Percentiles rank a stretch among this genome's conserved stretches.
These are phyloP conservation scores for Solanum neorickii DNA, from an alignment of 257 asterid species.

Conservation along the genomic window DNA sequence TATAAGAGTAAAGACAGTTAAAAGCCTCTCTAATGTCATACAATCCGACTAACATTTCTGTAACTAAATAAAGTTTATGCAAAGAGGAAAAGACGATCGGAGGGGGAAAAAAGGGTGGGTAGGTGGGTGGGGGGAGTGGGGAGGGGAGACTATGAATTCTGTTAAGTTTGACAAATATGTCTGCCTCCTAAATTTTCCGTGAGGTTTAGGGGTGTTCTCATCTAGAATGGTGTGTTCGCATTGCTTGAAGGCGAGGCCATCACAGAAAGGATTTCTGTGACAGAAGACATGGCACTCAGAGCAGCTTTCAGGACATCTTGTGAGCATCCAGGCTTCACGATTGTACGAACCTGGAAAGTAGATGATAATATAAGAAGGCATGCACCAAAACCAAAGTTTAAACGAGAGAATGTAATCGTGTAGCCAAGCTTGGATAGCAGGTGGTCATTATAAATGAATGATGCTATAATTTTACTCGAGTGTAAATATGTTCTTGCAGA, in stretches of 20 bases:
- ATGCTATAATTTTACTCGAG: not conserved
- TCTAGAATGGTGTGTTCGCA: conserved; percentile 40
- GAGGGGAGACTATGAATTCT: not conserved
- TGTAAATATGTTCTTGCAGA: not conserved
- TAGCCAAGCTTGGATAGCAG: not conserved
- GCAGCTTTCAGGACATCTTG: conserved; percentile 96
- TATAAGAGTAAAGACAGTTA: not conserved
- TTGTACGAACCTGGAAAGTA: conserved; percentile 60
- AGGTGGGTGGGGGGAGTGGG: no score
- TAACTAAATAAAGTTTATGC: not conserved
- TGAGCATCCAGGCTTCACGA: conserved; percentile 97
- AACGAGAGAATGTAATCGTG: not conserved
- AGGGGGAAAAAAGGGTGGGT: no score
- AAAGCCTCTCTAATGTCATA: not conserved
- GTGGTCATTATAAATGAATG: not conserved
- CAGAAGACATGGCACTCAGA: conserved; percentile 85
- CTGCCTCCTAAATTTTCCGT: not conserved
- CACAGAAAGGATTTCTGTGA: conserved; percentile 63
- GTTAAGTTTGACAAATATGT: not conserved
- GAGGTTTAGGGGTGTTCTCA: not conserved
- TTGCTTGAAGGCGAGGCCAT: conserved; percentile 21
- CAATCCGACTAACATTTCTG: not conserved
- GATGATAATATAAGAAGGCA: not conserved
- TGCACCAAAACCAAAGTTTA: not conserved
- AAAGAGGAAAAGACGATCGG: not conserved